These are phyloP conservation scores for Allium sativum DNA, from an alignment of 106 monocot genomes.

Conservation along the genomic window DNA sequence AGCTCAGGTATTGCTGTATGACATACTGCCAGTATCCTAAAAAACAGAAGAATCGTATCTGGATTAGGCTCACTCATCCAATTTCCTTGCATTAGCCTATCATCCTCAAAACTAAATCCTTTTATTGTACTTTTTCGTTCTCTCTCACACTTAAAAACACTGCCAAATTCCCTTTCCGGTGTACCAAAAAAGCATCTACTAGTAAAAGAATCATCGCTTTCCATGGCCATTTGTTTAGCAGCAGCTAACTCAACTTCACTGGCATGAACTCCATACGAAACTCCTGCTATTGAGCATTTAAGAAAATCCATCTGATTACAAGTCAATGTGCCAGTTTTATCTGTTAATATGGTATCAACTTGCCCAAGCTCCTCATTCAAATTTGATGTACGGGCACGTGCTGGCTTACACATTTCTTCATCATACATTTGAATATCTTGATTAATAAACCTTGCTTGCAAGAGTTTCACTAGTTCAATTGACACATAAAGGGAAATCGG, in stretches of 20 bases:
- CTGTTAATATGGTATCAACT: slow-evolving; percentile 62
- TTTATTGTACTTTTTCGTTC: slow-evolving; percentile 25
- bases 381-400: slow-evolving; percentile 61
- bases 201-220: slow-evolving; percentile 22
- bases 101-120: slow-evolving; percentile 71
- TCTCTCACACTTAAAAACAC: slow-evolving; percentile 12
- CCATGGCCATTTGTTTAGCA: slow-evolving; percentile 38
- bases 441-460: slow-evolving; percentile 67
- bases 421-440: slow-evolving; percentile 64
- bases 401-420: slow-evolving; percentile 45
- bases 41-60: slow-evolving; percentile 41
- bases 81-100: slow-evolving; percentile 64
- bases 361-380: slow-evolving; percentile 75
- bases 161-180: slow-evolving; percentile 26
- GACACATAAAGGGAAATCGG: slow-evolving; percentile 73
- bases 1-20: slow-evolving; percentile 74
- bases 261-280: slow-evolving; percentile 42
- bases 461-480: slow-evolving; percentile 57
- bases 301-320: slow-evolving; percentile 81
- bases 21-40: slow-evolving; percentile 59
- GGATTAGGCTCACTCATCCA: slow-evolving; percentile 43
- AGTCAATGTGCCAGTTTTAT: slow-evolving; percentile 68
- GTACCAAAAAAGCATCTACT: slow-evolving; percentile 1
- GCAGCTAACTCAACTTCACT: slow-evolving; percentile 74
- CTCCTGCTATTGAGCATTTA: slow-evolving; percentile 59